phyloP scores from a whole-genome alignment of 1,284 basidiomycete species.

The Sparassis latifolia region DNA sequence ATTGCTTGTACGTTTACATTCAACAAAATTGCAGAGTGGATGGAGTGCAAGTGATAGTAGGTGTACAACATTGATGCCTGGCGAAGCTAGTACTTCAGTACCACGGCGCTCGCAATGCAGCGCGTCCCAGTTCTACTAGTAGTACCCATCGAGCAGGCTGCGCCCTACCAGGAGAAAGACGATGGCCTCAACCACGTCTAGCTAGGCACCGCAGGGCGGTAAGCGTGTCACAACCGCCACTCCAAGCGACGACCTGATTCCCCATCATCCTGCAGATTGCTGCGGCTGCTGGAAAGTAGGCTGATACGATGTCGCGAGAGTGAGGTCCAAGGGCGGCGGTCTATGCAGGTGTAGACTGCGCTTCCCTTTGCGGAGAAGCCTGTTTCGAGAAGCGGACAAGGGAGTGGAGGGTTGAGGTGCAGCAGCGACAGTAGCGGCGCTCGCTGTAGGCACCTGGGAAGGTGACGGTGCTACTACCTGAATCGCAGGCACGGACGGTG shows the following conservation, averaged over 20 bases:
- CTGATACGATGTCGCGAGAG: conserved; percentile 1
- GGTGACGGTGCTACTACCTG: neutral
- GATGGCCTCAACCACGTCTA: neutral
- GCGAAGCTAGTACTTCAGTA: no score
- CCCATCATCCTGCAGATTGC: neutral
- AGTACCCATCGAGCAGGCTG: neutral
- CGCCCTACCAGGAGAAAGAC: neutral
- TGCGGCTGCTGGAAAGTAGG: neutral
- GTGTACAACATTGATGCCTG: no score
- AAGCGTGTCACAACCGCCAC: neutral
- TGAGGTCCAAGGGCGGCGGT: conserved; percentile 8
- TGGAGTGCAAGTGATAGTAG: no score
- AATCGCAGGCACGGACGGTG: neutral
- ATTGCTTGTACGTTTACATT: neutral
- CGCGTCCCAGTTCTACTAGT: no score
- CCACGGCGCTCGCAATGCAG: no score
- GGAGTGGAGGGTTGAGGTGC: neutral
- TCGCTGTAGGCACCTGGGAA: neutral
- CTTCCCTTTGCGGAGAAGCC: conserved; percentile 1
- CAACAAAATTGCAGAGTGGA: no score
- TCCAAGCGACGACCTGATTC: neutral
- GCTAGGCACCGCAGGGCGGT: neutral
- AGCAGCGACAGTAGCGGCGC: neutral
- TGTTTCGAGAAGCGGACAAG: neutral
- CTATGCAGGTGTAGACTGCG: conserved; percentile 4